Base-by-base conservation (phyloP, 192 early-diverging fungal genomes). In the Gamsiella multidivaricata region DNA sequence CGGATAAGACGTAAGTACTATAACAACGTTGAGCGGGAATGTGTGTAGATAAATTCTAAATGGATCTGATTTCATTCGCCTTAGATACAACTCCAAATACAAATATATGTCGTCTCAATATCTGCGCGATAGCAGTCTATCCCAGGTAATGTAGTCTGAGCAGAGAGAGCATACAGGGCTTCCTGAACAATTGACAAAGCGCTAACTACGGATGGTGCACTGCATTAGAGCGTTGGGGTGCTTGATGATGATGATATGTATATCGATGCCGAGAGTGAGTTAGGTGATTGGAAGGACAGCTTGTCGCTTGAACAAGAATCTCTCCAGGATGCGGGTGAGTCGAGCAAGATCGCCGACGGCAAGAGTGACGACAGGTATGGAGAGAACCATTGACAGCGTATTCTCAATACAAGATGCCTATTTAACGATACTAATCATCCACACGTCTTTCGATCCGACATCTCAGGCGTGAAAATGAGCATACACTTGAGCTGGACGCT, bases 81-180 rank as follows among this genome's bases (percentile, higher is more conserved):
- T 3, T 66, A 78, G 74, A 15, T 58, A 42, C 34, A 63, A 7
- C 46, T 33, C 62, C 4, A 63, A 62, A n/a, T 69, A 58, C 41
- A 80, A 84, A 29, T 85, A 90, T 61, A 58, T 88, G 32, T 85
- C 86, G 3, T 87, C 87, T 3, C 87, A 88, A 54, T 89, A 81
- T 59, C 63, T 91, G 22, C 67, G 80, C 8, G 89, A 88, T 28
- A 89, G 86, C 65, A 89, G 88, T 63, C 54, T 91, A 31, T 88
- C 86, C 31, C 86, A 87, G 80, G 85, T 87, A 52, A 60, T 20
- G 23, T 69, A 15, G 11, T 49, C n/a, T 15, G 18, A 29, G 23
- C n/a, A 52, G 10, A 46, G 12, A 32, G n/a, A n/a, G n/a, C n/a
- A n/a, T n/a, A 26, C 29, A 54, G 18, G 20, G 20, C 34, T 34